Percentiles rank a stretch among this genome's conserved stretches.
Conservation (phyloP, 2,329 filamentous ascomycete genomes). For the Pseudogymnoascus sp. region DNA sequence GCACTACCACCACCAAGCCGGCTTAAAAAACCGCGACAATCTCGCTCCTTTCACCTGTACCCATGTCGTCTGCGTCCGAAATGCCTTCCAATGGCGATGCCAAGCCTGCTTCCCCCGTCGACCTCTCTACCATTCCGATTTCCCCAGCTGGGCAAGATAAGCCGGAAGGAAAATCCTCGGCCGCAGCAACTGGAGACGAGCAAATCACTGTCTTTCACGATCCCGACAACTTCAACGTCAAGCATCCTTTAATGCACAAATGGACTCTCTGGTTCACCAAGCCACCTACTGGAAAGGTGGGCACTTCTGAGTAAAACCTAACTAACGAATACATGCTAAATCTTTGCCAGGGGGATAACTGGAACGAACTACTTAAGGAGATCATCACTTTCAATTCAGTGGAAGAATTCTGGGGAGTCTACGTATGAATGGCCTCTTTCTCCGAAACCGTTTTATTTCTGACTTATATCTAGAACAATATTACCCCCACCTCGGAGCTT, state of each 20-base stretch:
- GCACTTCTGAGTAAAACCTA: conserved; percentile 3
- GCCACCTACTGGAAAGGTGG: conserved; percentile 87
- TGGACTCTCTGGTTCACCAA: conserved; percentile 99
- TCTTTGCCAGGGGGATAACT: conserved; percentile 74
- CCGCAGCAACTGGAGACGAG: conserved; percentile 45
- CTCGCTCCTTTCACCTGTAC: background rate
- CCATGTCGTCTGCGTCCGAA: conserved; percentile 24
- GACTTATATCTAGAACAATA: conserved; percentile 71
- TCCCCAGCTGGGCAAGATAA: conserved; percentile 55
- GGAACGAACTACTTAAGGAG: conserved; percentile 96
- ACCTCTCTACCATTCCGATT: conserved; percentile 61
- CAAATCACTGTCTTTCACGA: conserved; percentile 94
- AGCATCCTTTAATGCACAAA: conserved; percentile 93
- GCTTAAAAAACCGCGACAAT: background rate
- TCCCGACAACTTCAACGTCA: conserved; percentile 98
- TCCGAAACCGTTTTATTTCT: conserved; percentile 8
- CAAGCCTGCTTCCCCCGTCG: conserved; percentile 44
- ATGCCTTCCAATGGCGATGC: conserved; percentile 17
- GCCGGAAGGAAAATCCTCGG: conserved; percentile 38
- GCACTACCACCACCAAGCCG: conserved; percentile 11
- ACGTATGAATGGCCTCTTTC: conserved; percentile 55
- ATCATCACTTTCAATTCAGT: conserved; percentile 98
- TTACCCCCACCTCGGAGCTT: conserved; percentile 89
- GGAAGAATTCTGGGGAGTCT: conserved; percentile 99
- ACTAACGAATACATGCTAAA: conserved; percentile 20